Percentiles rank a stretch among this genome's conserved stretches.
Conservation (phyloP, 352 stramenopile species). For the Thraustochytrium striatum region DNA sequence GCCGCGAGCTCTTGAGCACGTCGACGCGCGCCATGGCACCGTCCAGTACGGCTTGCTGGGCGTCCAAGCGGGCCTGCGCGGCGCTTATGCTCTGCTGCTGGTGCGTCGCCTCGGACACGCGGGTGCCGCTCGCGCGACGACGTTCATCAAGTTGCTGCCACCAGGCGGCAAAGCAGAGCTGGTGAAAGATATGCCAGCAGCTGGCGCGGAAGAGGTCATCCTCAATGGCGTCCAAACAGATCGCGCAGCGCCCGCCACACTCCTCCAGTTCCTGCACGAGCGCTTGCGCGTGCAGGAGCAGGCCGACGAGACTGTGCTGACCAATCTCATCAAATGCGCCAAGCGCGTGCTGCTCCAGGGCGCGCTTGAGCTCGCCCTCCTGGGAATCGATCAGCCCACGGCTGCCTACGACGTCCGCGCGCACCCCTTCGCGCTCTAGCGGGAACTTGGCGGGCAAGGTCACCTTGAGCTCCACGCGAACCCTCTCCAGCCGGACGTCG, state of each 20-base stretch:
- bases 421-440: neutral
- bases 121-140: neutral
- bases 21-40: neutral
- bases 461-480: neutral
- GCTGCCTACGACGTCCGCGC: neutral
- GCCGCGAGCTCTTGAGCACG: neutral
- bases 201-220: neutral
- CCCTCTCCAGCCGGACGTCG: neutral
- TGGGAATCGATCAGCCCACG: constrained; percentile 18
- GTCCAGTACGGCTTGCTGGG: neutral
- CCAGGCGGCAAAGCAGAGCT: constrained; percentile 36
- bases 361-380: neutral
- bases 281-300: constrained; percentile 16
- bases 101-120: neutral
- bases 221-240: constrained; percentile 17
- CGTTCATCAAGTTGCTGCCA: constrained; percentile 3
- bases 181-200: constrained; percentile 36
- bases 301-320: constrained; percentile 2
- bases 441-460: constrained; percentile 13
- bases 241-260: neutral
- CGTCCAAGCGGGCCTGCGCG: neutral
- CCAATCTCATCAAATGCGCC: neutral
- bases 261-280: constrained; percentile 29
- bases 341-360: neutral
- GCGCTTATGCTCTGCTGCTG: constrained; percentile 21